Evolutionary conservation across 2,329 filamentous ascomycete genomes (phyloP), one percentile per base, ranked within the genome.

Genomic region (Capronia epimyces): DNA sequence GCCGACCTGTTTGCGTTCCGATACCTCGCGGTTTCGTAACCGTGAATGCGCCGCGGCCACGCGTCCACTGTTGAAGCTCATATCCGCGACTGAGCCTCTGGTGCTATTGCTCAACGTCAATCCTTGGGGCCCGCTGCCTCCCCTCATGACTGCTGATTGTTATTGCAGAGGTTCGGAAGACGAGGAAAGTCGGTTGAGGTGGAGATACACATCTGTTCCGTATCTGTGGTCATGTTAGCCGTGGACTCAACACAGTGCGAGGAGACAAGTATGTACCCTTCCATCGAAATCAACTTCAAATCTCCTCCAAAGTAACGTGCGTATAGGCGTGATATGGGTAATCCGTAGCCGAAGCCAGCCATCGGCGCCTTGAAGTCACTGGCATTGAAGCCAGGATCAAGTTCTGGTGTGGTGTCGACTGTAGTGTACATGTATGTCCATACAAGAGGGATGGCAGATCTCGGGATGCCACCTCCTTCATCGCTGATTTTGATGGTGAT

Each of bases 361-460:
- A 98, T 97, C 1, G 93, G 93, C 10, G 93, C 93, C 71, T 98
- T 97, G 77, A 98, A 98, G 69, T 98, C 93, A 71, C 85, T 95
- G 74, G 97, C 95, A 71, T 98, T 91, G 69, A 97, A 98, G 67
- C 97, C 91, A 0, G 93, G 93, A 66, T 98, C 93, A 56, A 98
- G 75, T 65, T 84, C 95, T 12, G 93, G 93, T 18, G 93, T 97
- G 62, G 90, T 83, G 69, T 97, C 93, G 58, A 98, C 93, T 1
- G 93, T 98, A 29, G 93, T 98, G 69, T 98, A 98, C 93, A 97
- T 98, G 69, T 98, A 98, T 10, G 93, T 98, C 93, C 93, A 98
- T n/a, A 97, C 93, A 12, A 98, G 78, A 3, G 93, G 93, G 58
- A 98, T 97, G 46, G 89, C 82, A 63, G 87, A 94, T 63, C 93